These are phyloP conservation scores for Pittosporum tobira DNA, from an alignment of 129 eudicot species.

Conservation along the genomic window DNA sequence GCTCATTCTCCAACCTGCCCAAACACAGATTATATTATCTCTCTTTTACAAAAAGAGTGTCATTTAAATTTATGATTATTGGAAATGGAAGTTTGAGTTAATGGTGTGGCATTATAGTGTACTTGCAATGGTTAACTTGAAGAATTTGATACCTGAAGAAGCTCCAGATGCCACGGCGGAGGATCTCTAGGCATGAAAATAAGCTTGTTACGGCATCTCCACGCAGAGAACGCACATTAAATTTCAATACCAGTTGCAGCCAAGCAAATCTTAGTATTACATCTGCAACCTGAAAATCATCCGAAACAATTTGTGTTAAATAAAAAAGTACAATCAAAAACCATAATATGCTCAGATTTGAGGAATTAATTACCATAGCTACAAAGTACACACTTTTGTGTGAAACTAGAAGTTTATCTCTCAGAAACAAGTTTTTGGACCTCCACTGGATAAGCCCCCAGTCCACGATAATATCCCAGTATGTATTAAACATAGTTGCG, in stretches of 20 bases:
- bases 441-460: slow-evolving; percentile 72
- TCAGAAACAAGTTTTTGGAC: slow-evolving; percentile 51
- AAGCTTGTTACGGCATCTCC: slow-evolving; percentile 40
- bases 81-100: neutral
- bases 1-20: slow-evolving; percentile 80
- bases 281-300: slow-evolving; percentile 47
- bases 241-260: slow-evolving; percentile 55
- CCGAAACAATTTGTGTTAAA: neutral
- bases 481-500: slow-evolving; percentile 51
- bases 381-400: slow-evolving; percentile 48
- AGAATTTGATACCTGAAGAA: slow-evolving; percentile 59
- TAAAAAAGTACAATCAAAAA: neutral
- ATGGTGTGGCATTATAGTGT: neutral
- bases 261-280: slow-evolving; percentile 58
- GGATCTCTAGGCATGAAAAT: slow-evolving; percentile 60
- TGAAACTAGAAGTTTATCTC: slow-evolving; percentile 52
- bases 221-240: slow-evolving; percentile 36
- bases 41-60: too few species aligned
- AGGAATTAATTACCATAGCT: slow-evolving; percentile 44
- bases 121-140: neutral
- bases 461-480: slow-evolving; percentile 77
- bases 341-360: neutral
- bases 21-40: too few species aligned
- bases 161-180: slow-evolving; percentile 86
- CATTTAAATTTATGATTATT: too few species aligned